phyloP scores from a whole-genome alignment of 208 protist genomes.

The Trypanosoma lewisi region DNA sequence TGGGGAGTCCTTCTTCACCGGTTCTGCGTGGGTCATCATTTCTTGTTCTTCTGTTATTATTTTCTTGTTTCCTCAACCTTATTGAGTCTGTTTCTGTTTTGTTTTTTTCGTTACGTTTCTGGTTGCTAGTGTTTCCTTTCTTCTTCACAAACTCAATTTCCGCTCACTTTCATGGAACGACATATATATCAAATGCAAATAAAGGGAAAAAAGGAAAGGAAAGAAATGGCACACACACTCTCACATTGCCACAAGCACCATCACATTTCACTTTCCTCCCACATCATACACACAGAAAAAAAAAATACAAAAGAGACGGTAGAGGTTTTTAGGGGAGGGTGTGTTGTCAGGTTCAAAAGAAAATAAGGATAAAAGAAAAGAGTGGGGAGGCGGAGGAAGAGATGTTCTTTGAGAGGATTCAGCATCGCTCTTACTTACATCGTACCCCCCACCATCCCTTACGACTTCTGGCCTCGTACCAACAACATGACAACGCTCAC shows the following conservation, averaged over 20 bases:
- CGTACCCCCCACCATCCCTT: not conserved
- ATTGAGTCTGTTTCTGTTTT: not conserved
- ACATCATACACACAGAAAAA: not conserved
- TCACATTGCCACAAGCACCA: too few relatives aligned
- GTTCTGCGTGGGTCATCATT: not conserved
- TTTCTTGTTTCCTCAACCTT: not conserved
- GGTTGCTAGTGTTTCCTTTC: not conserved
- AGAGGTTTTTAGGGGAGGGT: too few relatives aligned
- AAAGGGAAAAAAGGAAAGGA: not conserved
- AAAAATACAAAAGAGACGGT: not conserved
- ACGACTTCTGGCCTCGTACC: not conserved
- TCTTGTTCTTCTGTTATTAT: conserved; percentile 3
- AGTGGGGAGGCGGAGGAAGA: not conserved
- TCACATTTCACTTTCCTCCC: too few relatives aligned
- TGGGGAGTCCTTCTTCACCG: not conserved
- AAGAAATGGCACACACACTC: not conserved
- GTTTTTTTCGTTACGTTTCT: not conserved
- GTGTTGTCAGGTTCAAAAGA: not conserved
- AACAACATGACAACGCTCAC: conserved; percentile 21
- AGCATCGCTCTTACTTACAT: too few relatives aligned
- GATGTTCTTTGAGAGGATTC: too few relatives aligned
- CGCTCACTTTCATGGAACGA: not conserved
- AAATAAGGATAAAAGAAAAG: not conserved
- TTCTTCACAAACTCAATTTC: too few relatives aligned
- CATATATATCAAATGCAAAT: not conserved